Evolutionary conservation across 2,329 filamentous ascomycete genomes (phyloP).

Genomic region (Seiridium cupressi): DNA sequence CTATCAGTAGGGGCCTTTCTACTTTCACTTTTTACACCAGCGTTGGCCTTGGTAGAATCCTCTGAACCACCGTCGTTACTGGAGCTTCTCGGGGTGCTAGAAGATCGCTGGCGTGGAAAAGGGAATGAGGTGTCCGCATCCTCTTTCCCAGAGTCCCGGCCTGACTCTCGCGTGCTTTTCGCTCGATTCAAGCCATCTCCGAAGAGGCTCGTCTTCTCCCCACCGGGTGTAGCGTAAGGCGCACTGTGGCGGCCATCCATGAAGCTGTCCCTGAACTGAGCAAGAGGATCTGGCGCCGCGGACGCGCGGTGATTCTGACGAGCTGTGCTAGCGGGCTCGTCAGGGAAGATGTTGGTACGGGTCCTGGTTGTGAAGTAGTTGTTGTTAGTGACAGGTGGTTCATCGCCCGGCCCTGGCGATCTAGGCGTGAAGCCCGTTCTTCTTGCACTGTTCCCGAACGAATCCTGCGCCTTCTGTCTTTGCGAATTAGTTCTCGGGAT

Average conservation of each 20-base stretch:
- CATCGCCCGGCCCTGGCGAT: slow-evolving; percentile 48
- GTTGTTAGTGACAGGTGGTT: slow-evolving; percentile 47
- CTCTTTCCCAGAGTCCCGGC: slow-evolving; percentile 20
- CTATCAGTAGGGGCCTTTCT: slow-evolving; percentile 8
- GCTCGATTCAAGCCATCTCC: slow-evolving; percentile 43
- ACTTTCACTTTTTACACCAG: slow-evolving; percentile 10
- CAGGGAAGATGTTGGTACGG: slow-evolving; percentile 27
- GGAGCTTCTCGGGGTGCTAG: slow-evolving; percentile 24
- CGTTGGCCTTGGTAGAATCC: slow-evolving; percentile 14
- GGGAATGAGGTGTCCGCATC: slow-evolving; percentile 14
- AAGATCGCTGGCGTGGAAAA: slow-evolving; percentile 24
- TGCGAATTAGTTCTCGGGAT: slow-evolving; percentile 52
- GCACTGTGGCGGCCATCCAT: slow-evolving; percentile 53
- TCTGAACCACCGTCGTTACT: slow-evolving; percentile 26
- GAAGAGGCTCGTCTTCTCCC: slow-evolving; percentile 59
- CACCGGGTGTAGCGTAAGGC: slow-evolving; percentile 53
- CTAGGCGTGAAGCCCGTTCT: slow-evolving; percentile 49
- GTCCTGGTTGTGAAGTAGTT: slow-evolving; percentile 46
- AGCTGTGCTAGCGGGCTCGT: slow-evolving; percentile 17
- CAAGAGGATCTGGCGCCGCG: slow-evolving; percentile 41
- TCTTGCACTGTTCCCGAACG: slow-evolving; percentile 45
- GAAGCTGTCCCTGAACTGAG: slow-evolving; percentile 43
- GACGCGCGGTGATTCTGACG: slow-evolving; percentile 9
- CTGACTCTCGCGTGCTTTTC: slow-evolving; percentile 41
- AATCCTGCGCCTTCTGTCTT: slow-evolving; percentile 51